These are phyloP conservation scores for Populus ilicifolia DNA, from an alignment of 345 rosid genomes.

Conservation along the genomic window DNA sequence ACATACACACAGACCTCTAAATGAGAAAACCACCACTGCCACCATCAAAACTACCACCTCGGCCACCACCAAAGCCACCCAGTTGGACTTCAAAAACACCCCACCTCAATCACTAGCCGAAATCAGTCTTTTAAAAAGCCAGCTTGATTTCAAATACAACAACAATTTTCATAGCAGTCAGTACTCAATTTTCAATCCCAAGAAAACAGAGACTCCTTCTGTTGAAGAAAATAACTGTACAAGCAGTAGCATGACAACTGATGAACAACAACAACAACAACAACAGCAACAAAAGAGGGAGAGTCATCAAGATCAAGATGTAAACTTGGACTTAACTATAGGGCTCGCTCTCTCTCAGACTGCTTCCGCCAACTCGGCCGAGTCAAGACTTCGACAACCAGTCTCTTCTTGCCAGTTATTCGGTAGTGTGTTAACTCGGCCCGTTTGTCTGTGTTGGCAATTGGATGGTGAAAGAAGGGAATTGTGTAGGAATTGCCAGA, in stretches of 20 bases:
- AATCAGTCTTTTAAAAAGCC: not conserved
- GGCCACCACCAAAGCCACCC: not conserved
- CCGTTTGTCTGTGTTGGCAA: constrained; percentile 48
- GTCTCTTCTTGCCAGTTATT: not conserved
- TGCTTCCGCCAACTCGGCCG: constrained; percentile 33
- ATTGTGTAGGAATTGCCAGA: constrained; percentile 42
- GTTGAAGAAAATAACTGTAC: constrained; percentile 41
- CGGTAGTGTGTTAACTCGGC: constrained; percentile 5
- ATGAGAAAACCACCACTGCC: constrained; percentile 12
- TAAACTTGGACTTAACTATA: constrained; percentile 52
- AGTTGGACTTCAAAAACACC: constrained; percentile 6
- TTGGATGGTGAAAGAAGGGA: constrained; percentile 35
- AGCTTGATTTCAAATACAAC: constrained; percentile 9
- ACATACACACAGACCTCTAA: constrained; percentile 48
- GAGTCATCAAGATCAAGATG: constrained; percentile 8
- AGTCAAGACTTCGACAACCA: constrained; percentile 34
- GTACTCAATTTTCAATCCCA: constrained; percentile 8
- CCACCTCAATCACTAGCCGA: constrained; percentile 4
- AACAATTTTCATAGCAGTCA: not conserved
- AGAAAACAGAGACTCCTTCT: constrained; percentile 24
- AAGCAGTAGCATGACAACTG: constrained; percentile 55
- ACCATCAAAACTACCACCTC: not conserved
- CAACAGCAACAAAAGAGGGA: constrained; percentile 20
- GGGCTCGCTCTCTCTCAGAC: constrained; percentile 30
- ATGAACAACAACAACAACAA: constrained; percentile 40